Conservation (phyloP, 768 basidiomycete genomes). For the Pulveroboletus ravenelii region DNA sequence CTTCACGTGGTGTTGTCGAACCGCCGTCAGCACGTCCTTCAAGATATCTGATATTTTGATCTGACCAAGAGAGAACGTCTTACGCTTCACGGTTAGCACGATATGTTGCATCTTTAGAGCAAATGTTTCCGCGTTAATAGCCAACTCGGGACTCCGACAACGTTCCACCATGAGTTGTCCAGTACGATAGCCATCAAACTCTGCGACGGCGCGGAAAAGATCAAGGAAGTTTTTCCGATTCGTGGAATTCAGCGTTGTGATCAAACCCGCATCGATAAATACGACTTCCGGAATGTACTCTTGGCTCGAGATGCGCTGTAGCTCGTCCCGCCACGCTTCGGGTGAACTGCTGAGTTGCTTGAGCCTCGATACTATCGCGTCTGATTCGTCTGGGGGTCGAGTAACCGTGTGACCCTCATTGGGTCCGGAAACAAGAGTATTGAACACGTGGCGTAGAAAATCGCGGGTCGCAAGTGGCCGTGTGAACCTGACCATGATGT, state of each 20-base stretch:
- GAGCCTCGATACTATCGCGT: slow-evolving; percentile 66
- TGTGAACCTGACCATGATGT: slow-evolving; percentile 97
- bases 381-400: slow-evolving; percentile 41
- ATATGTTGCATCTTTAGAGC: slow-evolving; percentile 98
- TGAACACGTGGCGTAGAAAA: slow-evolving; percentile 57
- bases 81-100: slow-evolving; percentile 87
- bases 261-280: slow-evolving; percentile 94
- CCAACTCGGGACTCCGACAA: slow-evolving; percentile 86
- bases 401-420: slow-evolving; percentile 21
- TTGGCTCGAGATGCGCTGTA: slow-evolving; percentile 52
- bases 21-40: slow-evolving; percentile 80
- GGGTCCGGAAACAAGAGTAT: slow-evolving; percentile 44
- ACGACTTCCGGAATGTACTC: slow-evolving; percentile 94
- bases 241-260: slow-evolving; percentile 76
- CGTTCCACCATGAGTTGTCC: slow-evolving; percentile 96
- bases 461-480: slow-evolving; percentile 71
- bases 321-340: slow-evolving; percentile 63
- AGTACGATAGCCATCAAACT: slow-evolving; percentile 94
- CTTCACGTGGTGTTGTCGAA: slow-evolving; percentile 91
- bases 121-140: slow-evolving; percentile 89
- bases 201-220: slow-evolving; percentile 91
- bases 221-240: slow-evolving; percentile 94
- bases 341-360: slow-evolving; percentile 54
- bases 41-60: slow-evolving; percentile 95
- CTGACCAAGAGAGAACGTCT: slow-evolving; percentile 95